Conservation (phyloP, 176 grass and related monocot genomes). For the Puya raimondii region DNA sequence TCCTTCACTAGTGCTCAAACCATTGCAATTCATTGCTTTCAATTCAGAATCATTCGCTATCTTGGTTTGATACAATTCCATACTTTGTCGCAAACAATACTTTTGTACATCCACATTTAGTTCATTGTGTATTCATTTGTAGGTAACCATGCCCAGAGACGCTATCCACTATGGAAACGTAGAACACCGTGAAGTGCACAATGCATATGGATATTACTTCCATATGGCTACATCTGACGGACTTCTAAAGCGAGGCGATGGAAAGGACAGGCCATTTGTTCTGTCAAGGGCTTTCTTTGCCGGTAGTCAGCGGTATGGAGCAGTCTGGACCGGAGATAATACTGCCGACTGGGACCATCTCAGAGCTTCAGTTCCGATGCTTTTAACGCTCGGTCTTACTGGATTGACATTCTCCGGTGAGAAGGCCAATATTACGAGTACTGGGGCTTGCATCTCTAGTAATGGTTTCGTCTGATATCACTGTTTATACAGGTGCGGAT, state of each 20-base stretch:
- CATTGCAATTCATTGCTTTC: background rate
- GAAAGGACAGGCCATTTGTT: slow-evolving; percentile 95
- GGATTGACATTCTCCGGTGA: slow-evolving; percentile 85
- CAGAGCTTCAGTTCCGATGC: slow-evolving; percentile 82
- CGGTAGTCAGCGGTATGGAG: slow-evolving; percentile 80
- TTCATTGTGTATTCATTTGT: slow-evolving; percentile 9
- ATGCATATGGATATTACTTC: slow-evolving; percentile 99
- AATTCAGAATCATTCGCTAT: background rate
- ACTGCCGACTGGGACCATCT: slow-evolving; percentile 94
- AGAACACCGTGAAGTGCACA: slow-evolving; percentile 90
- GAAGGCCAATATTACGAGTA: slow-evolving; percentile 23
- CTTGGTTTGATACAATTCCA: too few species aligned
- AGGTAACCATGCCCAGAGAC: slow-evolving; percentile 98
- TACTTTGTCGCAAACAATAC: too few species aligned
- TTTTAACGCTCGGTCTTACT: slow-evolving; percentile 91
- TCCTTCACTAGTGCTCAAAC: too few species aligned
- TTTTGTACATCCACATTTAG: background rate
- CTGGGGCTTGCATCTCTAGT: background rate
- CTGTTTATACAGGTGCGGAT: slow-evolving; percentile 65
- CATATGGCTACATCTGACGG: slow-evolving; percentile 92
- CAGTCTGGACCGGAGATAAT: slow-evolving; percentile 96
- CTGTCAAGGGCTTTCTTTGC: slow-evolving; percentile 91
- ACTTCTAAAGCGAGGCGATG: slow-evolving; percentile 71
- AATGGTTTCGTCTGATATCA: slow-evolving; percentile 16
- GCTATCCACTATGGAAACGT: slow-evolving; percentile 65